Evolutionary conservation across 2,329 filamentous ascomycete species (phyloP).

Genomic region (Colletotrichum paranaense): DNA sequence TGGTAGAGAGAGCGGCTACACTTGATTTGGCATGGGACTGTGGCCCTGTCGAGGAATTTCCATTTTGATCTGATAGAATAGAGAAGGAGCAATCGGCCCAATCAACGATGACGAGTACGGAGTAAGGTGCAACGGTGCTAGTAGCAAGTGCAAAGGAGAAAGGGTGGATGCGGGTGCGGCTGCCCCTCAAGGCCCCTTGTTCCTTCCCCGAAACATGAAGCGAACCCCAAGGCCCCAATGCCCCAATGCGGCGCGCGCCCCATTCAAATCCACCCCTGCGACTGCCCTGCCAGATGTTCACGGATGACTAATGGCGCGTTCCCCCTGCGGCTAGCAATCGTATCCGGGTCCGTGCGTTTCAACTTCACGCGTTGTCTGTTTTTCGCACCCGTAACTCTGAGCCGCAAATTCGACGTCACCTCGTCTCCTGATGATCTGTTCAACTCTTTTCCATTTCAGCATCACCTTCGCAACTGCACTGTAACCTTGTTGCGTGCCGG

Average conservation of each 20-base stretch:
- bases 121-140: constrained; percentile 1
- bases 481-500: constrained; percentile 36
- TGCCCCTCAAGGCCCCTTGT: background rate
- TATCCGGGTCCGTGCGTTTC: constrained; percentile 44
- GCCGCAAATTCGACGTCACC: constrained; percentile 48
- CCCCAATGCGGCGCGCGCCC: too few species aligned
- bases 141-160: background rate
- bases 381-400: constrained; percentile 45
- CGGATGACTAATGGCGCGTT: constrained; percentile 35
- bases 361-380: constrained; percentile 56
- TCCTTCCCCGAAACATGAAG: constrained; percentile 8
- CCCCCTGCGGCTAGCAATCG: constrained; percentile 33
- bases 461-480: constrained; percentile 31
- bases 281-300: constrained; percentile 6
- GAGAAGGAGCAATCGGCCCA: background rate
- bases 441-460: constrained; percentile 27
- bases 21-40: constrained; percentile 8
- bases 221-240: constrained; percentile 8
- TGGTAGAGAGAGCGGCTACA: constrained; percentile 5
- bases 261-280: background rate
- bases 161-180: constrained; percentile 30
- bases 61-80: constrained; percentile 27
- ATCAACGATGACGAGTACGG: constrained; percentile 6
- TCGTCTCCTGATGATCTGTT: constrained; percentile 41
- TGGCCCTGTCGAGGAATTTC: constrained; percentile 22